Base-by-base conservation (phyloP, 1,284 basidiomycete species). In the Irpex rosettiformis region DNA sequence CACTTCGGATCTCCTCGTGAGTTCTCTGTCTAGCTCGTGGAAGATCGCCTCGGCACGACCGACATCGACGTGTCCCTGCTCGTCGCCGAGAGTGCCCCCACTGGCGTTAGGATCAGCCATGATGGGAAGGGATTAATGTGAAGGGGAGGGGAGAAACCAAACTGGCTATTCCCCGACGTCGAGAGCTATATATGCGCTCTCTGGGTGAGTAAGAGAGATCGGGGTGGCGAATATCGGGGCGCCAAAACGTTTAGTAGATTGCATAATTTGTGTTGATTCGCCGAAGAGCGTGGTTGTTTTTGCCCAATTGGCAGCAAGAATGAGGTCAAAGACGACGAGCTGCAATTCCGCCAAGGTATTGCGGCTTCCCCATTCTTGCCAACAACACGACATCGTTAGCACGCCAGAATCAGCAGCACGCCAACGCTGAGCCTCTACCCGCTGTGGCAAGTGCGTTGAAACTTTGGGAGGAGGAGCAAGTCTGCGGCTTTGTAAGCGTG, bases 31-130 rank as follows among this genome's bases (percentile, higher is more conserved):
- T 43, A 87, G 79, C 25, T 76, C 71, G 62, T 83, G 77, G 70
- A 88, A 88, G 33, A 78, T 75, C 30, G 75, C 69, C 66, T 83
- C 79, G 8, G 83, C 84, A 43, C 71, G 65, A 2, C 67, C 64
- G 51, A 85, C 64, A 68, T 85, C 73, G 51, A 85, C 69, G 37
- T 71, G 71, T 56, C 69, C 65, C 7, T 51, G 7, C 11, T 22
- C 48, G 8, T 64, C 67, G 47, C 63, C 61, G 54, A 72, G 68
- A 49, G 71, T 70, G 52, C 65, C 65, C 49, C 69, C 70, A 61
- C 70, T 70, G 56, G 62, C 69, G 33, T 69, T 68, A 28, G 70
- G 66, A 51, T 71, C 69, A 11, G 66, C 49, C 69, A 71, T 70
- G 62, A 56, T 27, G 18, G 28, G 33, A 11, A 22, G 29, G 48